Evolutionary conservation across 495 filamentous ascomycete genomes (phyloP).

Genomic region (Lophium mytilinum): DNA sequence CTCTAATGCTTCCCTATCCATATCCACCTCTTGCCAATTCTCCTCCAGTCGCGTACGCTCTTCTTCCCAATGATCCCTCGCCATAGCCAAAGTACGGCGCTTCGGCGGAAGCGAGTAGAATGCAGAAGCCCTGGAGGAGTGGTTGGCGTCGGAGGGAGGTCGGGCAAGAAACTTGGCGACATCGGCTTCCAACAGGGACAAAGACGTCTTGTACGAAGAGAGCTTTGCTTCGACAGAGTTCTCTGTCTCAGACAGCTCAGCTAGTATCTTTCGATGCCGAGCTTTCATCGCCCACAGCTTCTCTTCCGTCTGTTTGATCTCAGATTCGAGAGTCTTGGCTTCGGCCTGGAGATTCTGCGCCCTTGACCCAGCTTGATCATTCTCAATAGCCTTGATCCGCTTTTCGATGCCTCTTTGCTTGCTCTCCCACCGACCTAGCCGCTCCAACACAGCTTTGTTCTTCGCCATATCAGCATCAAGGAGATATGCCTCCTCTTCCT

Average conservation of each 20-base stretch:
- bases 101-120: constrained; percentile 49
- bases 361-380: constrained; percentile 30
- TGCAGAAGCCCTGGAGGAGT: constrained; percentile 20
- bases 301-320: constrained; percentile 50
- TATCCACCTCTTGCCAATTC: constrained; percentile 52
- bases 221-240: constrained; percentile 56
- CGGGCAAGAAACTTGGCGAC: constrained; percentile 42
- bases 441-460: constrained; percentile 50
- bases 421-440: constrained; percentile 52
- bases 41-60: constrained; percentile 52
- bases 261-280: constrained; percentile 51
- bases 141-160: constrained; percentile 34
- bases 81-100: constrained; percentile 69
- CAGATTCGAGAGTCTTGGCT: constrained; percentile 30
- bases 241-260: constrained; percentile 52
- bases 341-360: constrained; percentile 31
- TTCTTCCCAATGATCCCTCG: constrained; percentile 62
- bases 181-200: constrained; percentile 48
- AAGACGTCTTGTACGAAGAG: constrained; percentile 49
- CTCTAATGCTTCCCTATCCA: constrained; percentile 69
- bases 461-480: constrained; percentile 49
- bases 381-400: constrained; percentile 45
- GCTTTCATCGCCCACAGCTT: constrained; percentile 61
- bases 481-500: constrained; percentile 59
- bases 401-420: constrained; percentile 42